Base-by-base conservation (phyloP, 345 rosid genomes). In the Erucastrum elatum region DNA sequence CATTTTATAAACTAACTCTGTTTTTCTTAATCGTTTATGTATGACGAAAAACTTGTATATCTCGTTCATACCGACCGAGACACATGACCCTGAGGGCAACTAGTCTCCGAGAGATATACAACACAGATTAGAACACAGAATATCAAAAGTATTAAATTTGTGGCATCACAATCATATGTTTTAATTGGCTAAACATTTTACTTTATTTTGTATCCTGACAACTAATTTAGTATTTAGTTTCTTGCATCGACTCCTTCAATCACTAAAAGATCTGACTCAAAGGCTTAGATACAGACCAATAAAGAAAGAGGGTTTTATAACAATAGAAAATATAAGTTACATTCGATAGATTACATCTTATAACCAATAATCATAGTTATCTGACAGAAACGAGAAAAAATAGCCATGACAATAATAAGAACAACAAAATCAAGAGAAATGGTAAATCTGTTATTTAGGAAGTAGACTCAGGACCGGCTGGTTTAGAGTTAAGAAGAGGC, bases 401-500 rank as follows among this genome's bases (percentile, higher is more conserved):
- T 13, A 49, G 30, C 74, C 74, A 79, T 49, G 13, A 46, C 16
- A 12, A 46, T 46, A 13, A 78, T 51, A 66, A 72, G 33, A 61
- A 53, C 63, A 53, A 79, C 27, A 77, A 78, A 13, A 66, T 31
- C 53, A 79, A 35, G 10, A 62, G 30, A 49, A 41, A 68, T 68
- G 49, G 70, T 79, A 35, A 61, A 67, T 8, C 44, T 66, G 60
- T 71, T 59, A 58, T 56, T 85, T 84, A 87, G 72, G 86, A 63
- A 34, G 75, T 60, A 55, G 87, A 68, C 11, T 88, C 89, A 21
- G 89, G 84, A 44, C 88, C 94, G 13, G 85, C 82, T 15, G 94
- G 90, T 81, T 84, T 88, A 65, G 92, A 86, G 84, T 88, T 91
- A 31, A 91, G 90, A 80, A 96, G 97, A 37, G 99, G 98, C 72